phyloP scores from a whole-genome alignment of 2,329 filamentous ascomycete genomes.

The Fusarium sp. region DNA sequence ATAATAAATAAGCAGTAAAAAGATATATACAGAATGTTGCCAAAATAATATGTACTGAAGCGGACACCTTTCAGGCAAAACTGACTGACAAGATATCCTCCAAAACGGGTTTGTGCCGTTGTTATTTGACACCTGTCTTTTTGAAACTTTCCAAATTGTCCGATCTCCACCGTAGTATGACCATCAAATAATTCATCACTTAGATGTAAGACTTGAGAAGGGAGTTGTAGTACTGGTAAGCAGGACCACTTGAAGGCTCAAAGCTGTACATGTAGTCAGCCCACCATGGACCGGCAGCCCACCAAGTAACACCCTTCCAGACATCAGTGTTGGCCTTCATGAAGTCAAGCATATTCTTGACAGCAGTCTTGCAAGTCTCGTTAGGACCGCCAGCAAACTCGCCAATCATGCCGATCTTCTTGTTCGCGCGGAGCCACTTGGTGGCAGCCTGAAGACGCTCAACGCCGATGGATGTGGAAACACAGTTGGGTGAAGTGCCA shows the following conservation, averaged over 20 bases:
- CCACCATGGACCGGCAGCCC: conserved; percentile 72
- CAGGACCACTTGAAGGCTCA: conserved; percentile 61
- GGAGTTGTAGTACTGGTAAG: conserved; percentile 52
- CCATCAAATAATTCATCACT: background rate
- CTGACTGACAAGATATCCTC: accelerated
- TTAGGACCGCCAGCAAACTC: conserved; percentile 69
- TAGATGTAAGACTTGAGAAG: conserved; percentile 41
- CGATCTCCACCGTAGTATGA: accelerated
- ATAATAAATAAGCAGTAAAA: background rate
- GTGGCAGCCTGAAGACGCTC: conserved; percentile 64
- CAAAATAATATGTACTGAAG: background rate
- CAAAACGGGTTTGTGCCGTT: background rate
- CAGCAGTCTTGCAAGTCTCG: conserved; percentile 62
- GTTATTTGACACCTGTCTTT: background rate
- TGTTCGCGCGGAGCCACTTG: conserved; percentile 66
- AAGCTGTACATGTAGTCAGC: conserved; percentile 62
- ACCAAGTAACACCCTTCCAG: conserved; percentile 70
- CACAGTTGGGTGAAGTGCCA: conserved; percentile 62
- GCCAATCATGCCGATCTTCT: conserved; percentile 66
- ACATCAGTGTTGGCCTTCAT: conserved; percentile 68
- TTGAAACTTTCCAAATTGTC: background rate
- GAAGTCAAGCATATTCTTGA: conserved; percentile 64
- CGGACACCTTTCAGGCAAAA: background rate
- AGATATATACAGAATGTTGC: background rate
- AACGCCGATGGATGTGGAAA: conserved; percentile 61